These are phyloP conservation scores for Sequoia sempervirens DNA, from an alignment of 75 land plant genomes.

Conservation along the genomic window DNA sequence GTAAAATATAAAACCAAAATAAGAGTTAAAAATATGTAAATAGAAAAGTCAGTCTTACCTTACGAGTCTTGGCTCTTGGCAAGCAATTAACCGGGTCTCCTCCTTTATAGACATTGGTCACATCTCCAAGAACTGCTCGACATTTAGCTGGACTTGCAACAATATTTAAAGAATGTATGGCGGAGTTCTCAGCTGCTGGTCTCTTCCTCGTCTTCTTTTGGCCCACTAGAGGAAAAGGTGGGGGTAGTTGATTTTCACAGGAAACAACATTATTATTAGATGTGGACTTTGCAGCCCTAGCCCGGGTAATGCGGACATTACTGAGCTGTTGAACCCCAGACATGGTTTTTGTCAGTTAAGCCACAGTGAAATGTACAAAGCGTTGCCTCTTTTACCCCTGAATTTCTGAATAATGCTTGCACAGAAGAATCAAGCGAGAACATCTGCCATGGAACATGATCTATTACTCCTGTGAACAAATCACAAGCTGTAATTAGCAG, in stretches of 20 bases:
- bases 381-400: background rate
- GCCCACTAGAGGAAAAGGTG: constrained; percentile 11
- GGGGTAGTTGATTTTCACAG: constrained; percentile 9
- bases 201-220: constrained; percentile 24
- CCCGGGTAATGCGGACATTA: constrained; percentile 30
- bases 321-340: background rate
- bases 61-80: background rate
- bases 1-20: background rate
- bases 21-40: background rate
- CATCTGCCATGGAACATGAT: too few relatives aligned
- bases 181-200: constrained; percentile 21
- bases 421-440: too few relatives aligned
- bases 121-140: constrained; percentile 45
- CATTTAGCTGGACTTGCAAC: constrained; percentile 19
- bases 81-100: background rate
- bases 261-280: constrained; percentile 8
- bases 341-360: background rate
- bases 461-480: background rate
- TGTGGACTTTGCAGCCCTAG: constrained; percentile 31
- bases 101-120: constrained; percentile 10
- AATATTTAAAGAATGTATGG: background rate
- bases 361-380: background rate
- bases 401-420: background rate
- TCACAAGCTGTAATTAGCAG: background rate
- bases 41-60: background rate